Conservation (phyloP, 2,329 filamentous ascomycete genomes). For the Magnaporthiopsis incrustans region DNA sequence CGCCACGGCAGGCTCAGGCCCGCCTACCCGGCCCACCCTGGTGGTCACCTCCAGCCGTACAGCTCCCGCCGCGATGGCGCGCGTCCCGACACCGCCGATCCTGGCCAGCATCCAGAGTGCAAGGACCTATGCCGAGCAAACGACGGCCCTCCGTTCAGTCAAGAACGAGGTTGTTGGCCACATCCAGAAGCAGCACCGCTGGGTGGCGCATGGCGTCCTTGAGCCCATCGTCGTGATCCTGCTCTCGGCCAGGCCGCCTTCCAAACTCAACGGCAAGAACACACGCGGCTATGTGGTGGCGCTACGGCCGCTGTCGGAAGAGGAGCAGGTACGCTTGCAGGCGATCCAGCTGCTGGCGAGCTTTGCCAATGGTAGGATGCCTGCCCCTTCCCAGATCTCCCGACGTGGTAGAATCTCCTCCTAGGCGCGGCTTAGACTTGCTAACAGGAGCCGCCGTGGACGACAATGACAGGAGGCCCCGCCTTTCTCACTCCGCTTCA, state of each 20-base stretch:
- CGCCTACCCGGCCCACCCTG: not conserved
- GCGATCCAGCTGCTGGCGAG: constrained; percentile 79
- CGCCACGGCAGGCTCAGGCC: not conserved
- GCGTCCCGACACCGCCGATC: constrained; percentile 42
- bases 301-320: constrained; percentile 40
- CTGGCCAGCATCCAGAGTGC: constrained; percentile 50
- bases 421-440: not conserved
- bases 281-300: constrained; percentile 22
- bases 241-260: constrained; percentile 23
- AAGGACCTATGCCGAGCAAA: constrained; percentile 41
- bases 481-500: constrained; percentile 70
- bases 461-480: constrained; percentile 56
- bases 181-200: constrained; percentile 74
- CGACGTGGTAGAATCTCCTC: not conserved
- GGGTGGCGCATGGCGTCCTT: constrained; percentile 63
- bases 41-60: too few relatives aligned
- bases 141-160: constrained; percentile 58
- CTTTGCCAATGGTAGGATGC: constrained; percentile 66
- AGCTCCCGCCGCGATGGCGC: constrained; percentile 37
- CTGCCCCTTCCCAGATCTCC: too few relatives aligned
- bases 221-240: constrained; percentile 45
- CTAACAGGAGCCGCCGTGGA: not conserved
- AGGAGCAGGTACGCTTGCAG: constrained; percentile 65
- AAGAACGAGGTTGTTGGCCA: constrained; percentile 92
- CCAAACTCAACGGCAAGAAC: constrained; percentile 32